These are phyloP conservation scores for Kitagawia praeruptora DNA, from an alignment of 129 eudicot genomes.

Conservation along the genomic window DNA sequence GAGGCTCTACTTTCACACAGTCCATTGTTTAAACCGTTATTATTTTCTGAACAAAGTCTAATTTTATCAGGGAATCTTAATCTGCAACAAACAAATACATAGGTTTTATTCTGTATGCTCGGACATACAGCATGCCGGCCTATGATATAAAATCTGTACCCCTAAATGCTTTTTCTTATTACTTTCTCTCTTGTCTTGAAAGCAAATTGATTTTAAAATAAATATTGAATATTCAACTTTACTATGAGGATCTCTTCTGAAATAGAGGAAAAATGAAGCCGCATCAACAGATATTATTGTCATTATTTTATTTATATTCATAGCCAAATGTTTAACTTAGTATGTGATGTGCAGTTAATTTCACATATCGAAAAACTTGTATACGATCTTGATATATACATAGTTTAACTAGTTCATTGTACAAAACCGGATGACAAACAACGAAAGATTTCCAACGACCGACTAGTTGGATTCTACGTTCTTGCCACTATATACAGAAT, in stretches of 20 bases:
- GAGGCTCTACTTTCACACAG: neutral
- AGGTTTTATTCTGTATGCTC: neutral
- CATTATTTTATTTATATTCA: too few relatives aligned
- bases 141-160: neutral
- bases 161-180: neutral
- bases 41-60: neutral
- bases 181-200: too few relatives aligned
- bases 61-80: neutral
- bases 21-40: neutral
- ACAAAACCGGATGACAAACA: too few relatives aligned
- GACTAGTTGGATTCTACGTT: too few relatives aligned
- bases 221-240: neutral
- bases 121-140: constrained; percentile 1
- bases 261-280: too few relatives aligned
- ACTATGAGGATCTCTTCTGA: neutral
- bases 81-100: neutral
- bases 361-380: too few relatives aligned
- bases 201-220: neutral
- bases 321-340: too few relatives aligned
- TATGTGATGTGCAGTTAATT: too few relatives aligned
- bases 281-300: too few relatives aligned
- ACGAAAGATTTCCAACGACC: neutral
- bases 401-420: too few relatives aligned
- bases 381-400: too few relatives aligned
- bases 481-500: neutral